These are phyloP conservation scores for Megacollybia marginata DNA, from an alignment of 768 basidiomycete species.

Conservation along the genomic window DNA sequence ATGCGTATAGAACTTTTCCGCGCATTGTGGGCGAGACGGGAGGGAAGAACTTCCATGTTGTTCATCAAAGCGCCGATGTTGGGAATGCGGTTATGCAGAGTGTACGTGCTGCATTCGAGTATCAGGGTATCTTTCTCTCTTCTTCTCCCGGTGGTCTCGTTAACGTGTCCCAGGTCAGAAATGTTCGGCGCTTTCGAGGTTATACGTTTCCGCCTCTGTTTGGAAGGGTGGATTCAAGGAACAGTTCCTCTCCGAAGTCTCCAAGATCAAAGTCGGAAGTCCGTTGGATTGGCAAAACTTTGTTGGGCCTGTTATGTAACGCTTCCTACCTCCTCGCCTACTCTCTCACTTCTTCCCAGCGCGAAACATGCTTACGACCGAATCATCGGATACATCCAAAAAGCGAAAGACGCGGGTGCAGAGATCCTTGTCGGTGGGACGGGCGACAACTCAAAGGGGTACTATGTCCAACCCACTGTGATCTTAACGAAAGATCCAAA, in stretches of 20 bases:
- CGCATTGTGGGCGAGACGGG: slow-evolving; percentile 97
- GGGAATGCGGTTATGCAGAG: slow-evolving; percentile 86
- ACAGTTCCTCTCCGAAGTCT: slow-evolving; percentile 61
- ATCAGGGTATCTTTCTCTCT: slow-evolving; percentile 60
- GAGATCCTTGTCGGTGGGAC: slow-evolving; percentile 84
- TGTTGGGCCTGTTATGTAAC: slow-evolving; percentile 94
- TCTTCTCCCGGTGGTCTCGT: background rate
- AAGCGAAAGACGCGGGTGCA: slow-evolving; percentile 85
- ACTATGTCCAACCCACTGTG: slow-evolving; percentile 90
- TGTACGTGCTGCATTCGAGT: slow-evolving; percentile 89
- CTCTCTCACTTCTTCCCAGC: slow-evolving; percentile 27
- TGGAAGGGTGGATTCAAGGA: slow-evolving; percentile 89
- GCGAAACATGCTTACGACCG: slow-evolving; percentile 86
- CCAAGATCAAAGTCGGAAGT: slow-evolving; percentile 81
- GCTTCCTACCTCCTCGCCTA: slow-evolving; percentile 3
- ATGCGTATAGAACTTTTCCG: slow-evolving; percentile 84
- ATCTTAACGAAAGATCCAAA: slow-evolving; percentile 89
- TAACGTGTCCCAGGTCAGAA: slow-evolving; percentile 69
- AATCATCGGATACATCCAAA: slow-evolving; percentile 72
- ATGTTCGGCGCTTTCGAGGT: slow-evolving; percentile 88
- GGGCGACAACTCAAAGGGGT: slow-evolving; percentile 85
- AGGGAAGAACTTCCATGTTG: slow-evolving; percentile 97
- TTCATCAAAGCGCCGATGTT: slow-evolving; percentile 84
- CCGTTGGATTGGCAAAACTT: slow-evolving; percentile 76
- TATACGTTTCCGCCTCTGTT: slow-evolving; percentile 82